Conservation (phyloP, 495 filamentous ascomycete species). For the Aspergillus asperescens region DNA sequence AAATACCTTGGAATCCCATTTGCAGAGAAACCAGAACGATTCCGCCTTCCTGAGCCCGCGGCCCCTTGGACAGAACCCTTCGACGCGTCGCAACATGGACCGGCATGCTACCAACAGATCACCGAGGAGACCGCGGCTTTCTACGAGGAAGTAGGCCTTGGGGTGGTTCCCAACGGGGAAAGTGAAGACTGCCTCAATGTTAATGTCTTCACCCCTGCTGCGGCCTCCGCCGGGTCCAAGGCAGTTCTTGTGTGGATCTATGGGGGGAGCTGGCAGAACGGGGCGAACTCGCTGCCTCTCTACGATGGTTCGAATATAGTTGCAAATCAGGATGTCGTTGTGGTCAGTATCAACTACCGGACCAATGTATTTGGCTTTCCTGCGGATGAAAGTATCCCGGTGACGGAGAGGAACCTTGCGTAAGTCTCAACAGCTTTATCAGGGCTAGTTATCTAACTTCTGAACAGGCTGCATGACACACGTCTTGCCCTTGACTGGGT, state of each 20-base stretch:
- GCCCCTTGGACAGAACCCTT: slow-evolving; percentile 15
- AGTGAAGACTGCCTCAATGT: slow-evolving; percentile 48
- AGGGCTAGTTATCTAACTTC: too few relatives aligned
- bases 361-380: slow-evolving; percentile 39
- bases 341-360: slow-evolving; percentile 28
- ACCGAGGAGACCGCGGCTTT: not conserved
- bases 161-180: not conserved
- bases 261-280: slow-evolving; percentile 19
- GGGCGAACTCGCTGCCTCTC: slow-evolving; percentile 18
- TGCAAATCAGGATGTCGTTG: slow-evolving; percentile 26
- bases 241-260: slow-evolving; percentile 29
- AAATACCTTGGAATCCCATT: slow-evolving; percentile 32
- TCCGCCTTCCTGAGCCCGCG: slow-evolving; percentile 27
- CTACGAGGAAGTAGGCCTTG: not conserved
- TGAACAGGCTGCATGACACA: slow-evolving; percentile 22
- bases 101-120: slow-evolving; percentile 40
- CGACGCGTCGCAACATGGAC: slow-evolving; percentile 25
- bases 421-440: too few relatives aligned
- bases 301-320: slow-evolving; percentile 28
- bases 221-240: slow-evolving; percentile 17
- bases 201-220: slow-evolving; percentile 28
- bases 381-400: slow-evolving; percentile 14
- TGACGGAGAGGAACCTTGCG: slow-evolving; percentile 25
- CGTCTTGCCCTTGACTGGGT: slow-evolving; percentile 36
- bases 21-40: slow-evolving; percentile 32